A percentile compares a stretch with the other conserved stretches of the same genome.
phyloP scores from a whole-genome alignment of 345 rosid species.

The Odontarrhena argentea region DNA sequence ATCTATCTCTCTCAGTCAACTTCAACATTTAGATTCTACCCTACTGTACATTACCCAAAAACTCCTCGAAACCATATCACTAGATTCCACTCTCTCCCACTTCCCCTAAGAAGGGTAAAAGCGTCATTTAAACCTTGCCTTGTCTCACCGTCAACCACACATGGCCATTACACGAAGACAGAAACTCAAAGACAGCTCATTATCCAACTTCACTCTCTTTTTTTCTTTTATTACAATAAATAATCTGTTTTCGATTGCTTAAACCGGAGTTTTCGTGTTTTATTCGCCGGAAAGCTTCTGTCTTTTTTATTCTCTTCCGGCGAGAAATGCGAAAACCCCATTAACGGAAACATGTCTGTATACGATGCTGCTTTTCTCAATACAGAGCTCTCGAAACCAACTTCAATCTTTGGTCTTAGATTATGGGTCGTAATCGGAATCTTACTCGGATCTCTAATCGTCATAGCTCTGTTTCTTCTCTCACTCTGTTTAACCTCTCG shows the following conservation, averaged over 20 bases:
- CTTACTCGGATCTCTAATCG: slow-evolving; percentile 72
- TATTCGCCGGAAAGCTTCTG: slow-evolving; percentile 2
- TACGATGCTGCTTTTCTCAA: slow-evolving; percentile 41
- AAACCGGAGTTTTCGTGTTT: not conserved
- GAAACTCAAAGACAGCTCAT: slow-evolving; percentile 44
- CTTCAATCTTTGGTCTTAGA: slow-evolving; percentile 78
- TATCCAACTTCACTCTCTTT: slow-evolving; percentile 22
- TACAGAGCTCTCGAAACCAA: slow-evolving; percentile 56
- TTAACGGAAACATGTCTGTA: slow-evolving; percentile 17
- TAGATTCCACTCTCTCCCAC: not conserved
- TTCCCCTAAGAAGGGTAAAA: not conserved
- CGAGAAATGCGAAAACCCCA: slow-evolving; percentile 25
- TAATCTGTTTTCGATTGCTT: not conserved
- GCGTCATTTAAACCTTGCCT: not conserved
- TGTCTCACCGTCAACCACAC: slow-evolving; percentile 32
- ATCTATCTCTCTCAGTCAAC: slow-evolving; percentile 6
- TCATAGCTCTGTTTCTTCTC: slow-evolving; percentile 75
- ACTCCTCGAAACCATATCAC: slow-evolving; percentile 6
- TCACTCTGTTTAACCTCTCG: slow-evolving; percentile 78
- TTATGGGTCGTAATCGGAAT: slow-evolving; percentile 82
- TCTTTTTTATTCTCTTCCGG: not conserved
- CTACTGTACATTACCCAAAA: not conserved
- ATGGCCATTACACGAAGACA: slow-evolving; percentile 33
- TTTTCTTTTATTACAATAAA: not conserved
- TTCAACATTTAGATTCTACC: not conserved